Conservation (phyloP, 1,284 basidiomycete genomes). For the Boletellus sp. region DNA sequence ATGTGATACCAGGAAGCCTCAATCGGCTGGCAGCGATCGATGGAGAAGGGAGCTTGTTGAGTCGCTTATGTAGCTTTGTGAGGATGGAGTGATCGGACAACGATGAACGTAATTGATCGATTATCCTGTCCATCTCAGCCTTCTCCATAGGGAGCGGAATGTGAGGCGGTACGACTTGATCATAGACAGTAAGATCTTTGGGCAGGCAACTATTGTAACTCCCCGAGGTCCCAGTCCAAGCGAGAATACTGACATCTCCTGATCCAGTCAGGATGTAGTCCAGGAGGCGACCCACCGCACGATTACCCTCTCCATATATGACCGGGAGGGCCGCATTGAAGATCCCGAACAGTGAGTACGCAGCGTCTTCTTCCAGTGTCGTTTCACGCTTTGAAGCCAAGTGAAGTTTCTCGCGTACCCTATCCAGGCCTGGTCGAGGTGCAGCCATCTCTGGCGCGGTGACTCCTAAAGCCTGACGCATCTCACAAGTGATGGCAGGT, state of each 20-base stretch:
- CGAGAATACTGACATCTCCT: conserved; percentile 5
- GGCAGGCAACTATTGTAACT: conserved; percentile 12
- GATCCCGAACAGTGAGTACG: background rate
- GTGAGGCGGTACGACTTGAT: background rate
- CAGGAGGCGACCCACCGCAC: conserved; percentile 10
- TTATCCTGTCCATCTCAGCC: background rate
- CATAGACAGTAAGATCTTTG: conserved; percentile 5
- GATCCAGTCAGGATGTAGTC: conserved; percentile 8
- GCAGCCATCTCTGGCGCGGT: too few relatives aligned
- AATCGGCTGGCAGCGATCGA: too few relatives aligned
- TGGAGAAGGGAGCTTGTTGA: too few relatives aligned
- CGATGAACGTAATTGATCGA: background rate
- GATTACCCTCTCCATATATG: background rate
- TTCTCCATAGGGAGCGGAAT: background rate
- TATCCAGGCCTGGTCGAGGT: conserved; percentile 4
- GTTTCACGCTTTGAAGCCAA: conserved; percentile 4
- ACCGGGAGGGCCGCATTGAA: background rate
- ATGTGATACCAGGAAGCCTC: too few relatives aligned
- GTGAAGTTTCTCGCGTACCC: conserved; percentile 6
- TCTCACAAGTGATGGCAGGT: background rate
- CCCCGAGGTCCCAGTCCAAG: conserved; percentile 6
- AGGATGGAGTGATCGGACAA: background rate
- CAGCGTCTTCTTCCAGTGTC: background rate
- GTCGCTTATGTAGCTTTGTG: background rate
- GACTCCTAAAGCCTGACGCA: too few relatives aligned